A percentile compares a stretch with the other conserved stretches of the same genome.
These are phyloP conservation scores for Globisporangium spinosum DNA, from an alignment of 352 stramenopile genomes.

Conservation along the genomic window DNA sequence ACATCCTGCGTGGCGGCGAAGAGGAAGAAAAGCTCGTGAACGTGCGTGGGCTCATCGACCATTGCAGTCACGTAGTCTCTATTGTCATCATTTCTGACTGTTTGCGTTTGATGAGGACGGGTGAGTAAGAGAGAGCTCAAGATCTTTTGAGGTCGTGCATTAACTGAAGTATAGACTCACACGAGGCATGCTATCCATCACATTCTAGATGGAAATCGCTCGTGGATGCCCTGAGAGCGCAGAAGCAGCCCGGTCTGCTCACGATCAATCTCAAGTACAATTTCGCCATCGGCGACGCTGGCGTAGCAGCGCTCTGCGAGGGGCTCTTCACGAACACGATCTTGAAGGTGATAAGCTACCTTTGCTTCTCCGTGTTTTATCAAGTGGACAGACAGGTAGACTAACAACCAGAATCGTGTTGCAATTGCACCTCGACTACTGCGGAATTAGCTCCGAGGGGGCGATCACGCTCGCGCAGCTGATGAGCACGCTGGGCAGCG, in stretches of 20 bases:
- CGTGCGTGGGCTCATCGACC: slow-evolving; percentile 20
- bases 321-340: slow-evolving; percentile 64
- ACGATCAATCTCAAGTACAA: slow-evolving; percentile 82
- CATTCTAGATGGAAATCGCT: slow-evolving; percentile 49
- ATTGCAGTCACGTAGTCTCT: background rate
- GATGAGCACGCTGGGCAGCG: slow-evolving; percentile 48
- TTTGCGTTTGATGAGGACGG: slow-evolving; percentile 22
- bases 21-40: slow-evolving; percentile 73
- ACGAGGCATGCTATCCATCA: background rate
- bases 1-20: slow-evolving; percentile 59
- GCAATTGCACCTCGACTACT: slow-evolving; percentile 82
- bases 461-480: slow-evolving; percentile 73
- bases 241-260: slow-evolving; percentile 57
- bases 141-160: background rate
- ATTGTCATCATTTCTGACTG: background rate
- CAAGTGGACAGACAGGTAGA: background rate
- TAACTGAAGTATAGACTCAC: background rate
- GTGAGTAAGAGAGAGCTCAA: slow-evolving; percentile 11
- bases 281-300: slow-evolving; percentile 47
- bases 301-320: slow-evolving; percentile 50
- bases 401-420: slow-evolving; percentile 8
- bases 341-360: slow-evolving; percentile 42
- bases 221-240: slow-evolving; percentile 38
- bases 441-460: slow-evolving; percentile 34
- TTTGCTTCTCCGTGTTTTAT: background rate